Conservation (phyloP, 495 filamentous ascomycete species). For the Penicillium goetzii region DNA sequence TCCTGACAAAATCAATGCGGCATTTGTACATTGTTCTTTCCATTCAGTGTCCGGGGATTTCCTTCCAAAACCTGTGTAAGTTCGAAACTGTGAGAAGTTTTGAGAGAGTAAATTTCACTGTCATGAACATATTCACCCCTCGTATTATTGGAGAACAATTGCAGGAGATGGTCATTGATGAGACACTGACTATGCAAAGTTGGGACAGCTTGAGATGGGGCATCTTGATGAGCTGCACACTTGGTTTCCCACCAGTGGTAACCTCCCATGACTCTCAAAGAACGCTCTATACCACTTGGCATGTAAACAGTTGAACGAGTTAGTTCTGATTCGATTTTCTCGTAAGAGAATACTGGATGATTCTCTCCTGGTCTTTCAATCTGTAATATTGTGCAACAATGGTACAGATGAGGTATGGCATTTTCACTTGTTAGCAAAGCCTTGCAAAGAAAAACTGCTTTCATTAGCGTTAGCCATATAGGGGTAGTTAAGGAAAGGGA, state of each 20-base stretch:
- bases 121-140: neutral
- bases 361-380: neutral
- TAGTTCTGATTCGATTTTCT: neutral
- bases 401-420: constrained; percentile 5
- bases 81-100: neutral
- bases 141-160: constrained; percentile 29
- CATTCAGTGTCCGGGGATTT: constrained; percentile 5
- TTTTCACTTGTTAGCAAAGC: constrained; percentile 10
- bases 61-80: constrained; percentile 5
- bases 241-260: constrained; percentile 62
- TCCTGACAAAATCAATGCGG: constrained; percentile 4
- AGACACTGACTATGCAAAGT: constrained; percentile 65
- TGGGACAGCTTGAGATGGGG: constrained; percentile 74
- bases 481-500: neutral
- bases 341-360: constrained; percentile 2
- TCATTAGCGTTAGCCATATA: neutral
- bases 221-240: constrained; percentile 71
- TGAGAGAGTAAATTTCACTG: neutral
- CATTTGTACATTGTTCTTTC: constrained; percentile 7
- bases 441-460: neutral
- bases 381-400: constrained; percentile 1
- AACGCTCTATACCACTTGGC: constrained; percentile 63
- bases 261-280: constrained; percentile 58
- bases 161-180: constrained; percentile 73
- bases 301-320: constrained; percentile 53